Evolutionary conservation across 352 stramenopile species (phyloP), one percentile per base, ranked within the genome.

Genomic region (Globisporangium cystogenes): DNA sequence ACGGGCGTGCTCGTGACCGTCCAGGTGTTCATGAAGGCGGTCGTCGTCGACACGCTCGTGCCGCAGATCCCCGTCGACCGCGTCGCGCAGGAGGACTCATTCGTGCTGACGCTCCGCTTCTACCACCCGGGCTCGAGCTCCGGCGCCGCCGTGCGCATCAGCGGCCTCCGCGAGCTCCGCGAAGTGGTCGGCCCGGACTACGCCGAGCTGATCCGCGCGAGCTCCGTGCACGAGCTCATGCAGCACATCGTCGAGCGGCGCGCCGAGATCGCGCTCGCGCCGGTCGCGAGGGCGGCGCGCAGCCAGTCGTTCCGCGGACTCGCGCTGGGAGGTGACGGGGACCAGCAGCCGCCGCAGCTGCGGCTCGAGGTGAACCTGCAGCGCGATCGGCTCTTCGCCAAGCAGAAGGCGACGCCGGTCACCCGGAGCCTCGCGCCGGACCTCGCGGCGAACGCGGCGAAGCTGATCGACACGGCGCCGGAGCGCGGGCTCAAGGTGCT

Each of bases 331-430:
- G 15, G 35, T 7, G 4, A 21, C n/a, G 20, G 12, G 26, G 33
- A 16, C 7, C 35, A 16, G 16, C 11, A 14, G 2, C n/a, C 21
- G n/a, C 23, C 23, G 27, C 20, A 31, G 14, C n/a, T 59, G 11
- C 44, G 41, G 7, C 51, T 85, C 7, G 42, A 64, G n/a, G 62
- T 85, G 15, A 36, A 49, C 26, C 86, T 90, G 44, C 47, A 82
- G 44, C 58, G 64, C 11, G 77, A 90, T 44, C 69, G 74, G 47
- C 59, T 90, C 26, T 90, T 76, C 27, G 61, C 71, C 1, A 90
- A 87, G 55, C 68, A 86, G 39, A 90, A 90, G 47, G 64, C 44
- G 3, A 90, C 80, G 0, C 80, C 80, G 35, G 64, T 87, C 18
- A 70, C 74, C 18, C 47, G 64, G 24, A 57, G 27, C 3, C 60